These are phyloP conservation scores for Ustilago lituana DNA, from an alignment of 1,284 basidiomycete genomes.

Conservation along the genomic window DNA sequence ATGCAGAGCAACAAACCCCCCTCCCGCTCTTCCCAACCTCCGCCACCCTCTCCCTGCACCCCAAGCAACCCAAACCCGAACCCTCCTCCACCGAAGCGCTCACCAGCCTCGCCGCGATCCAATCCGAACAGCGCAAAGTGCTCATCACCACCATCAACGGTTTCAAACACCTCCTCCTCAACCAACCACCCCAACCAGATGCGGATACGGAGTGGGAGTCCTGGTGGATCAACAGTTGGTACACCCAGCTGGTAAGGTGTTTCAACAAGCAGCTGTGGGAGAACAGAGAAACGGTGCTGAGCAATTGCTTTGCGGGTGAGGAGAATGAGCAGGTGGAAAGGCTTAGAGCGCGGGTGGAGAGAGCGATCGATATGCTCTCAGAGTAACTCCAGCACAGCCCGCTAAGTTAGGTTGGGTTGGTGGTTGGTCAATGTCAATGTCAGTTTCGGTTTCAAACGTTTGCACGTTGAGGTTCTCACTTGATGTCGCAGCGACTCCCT, in stretches of 20 bases:
- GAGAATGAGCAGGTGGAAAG: background rate
- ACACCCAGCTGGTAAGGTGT: slow-evolving; percentile 39
- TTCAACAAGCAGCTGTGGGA: slow-evolving; percentile 52
- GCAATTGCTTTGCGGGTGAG: slow-evolving; percentile 42
- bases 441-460: too few relatives aligned
- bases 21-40: slow-evolving; percentile 50
- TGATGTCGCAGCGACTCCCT: too few relatives aligned
- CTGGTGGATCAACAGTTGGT: slow-evolving; percentile 64
- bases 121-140: slow-evolving; percentile 63
- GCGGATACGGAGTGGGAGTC: slow-evolving; percentile 38
- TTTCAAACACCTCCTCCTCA: slow-evolving; percentile 38
- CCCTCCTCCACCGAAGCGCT: slow-evolving; percentile 43
- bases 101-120: slow-evolving; percentile 56
- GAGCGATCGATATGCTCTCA: slow-evolving; percentile 37
- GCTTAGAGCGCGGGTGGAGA: slow-evolving; percentile 12
- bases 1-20: slow-evolving; percentile 20
- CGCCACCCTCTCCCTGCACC: slow-evolving; percentile 32
- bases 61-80: slow-evolving; percentile 18
- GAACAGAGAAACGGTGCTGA: slow-evolving; percentile 50
- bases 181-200: background rate
- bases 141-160: slow-evolving; percentile 48
- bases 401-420: too few relatives aligned
- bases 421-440: too few relatives aligned
- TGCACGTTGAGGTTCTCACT: too few relatives aligned
- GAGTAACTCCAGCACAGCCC: too few relatives aligned